These are phyloP conservation scores for Pichia kudriavzevii DNA, from an alignment of 1,139 yeast species.

Conservation along the genomic window DNA sequence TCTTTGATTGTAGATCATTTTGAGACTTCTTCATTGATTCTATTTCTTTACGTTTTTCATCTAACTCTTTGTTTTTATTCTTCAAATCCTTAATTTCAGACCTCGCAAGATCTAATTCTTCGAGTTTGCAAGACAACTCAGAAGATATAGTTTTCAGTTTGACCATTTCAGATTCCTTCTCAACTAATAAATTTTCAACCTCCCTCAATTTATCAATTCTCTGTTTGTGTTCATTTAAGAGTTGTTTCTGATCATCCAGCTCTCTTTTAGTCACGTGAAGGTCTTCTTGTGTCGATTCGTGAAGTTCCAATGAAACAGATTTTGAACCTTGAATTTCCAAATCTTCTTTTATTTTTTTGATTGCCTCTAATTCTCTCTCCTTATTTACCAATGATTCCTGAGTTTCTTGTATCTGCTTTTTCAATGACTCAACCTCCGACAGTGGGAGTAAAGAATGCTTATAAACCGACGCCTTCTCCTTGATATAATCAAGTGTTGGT, in stretches of 20 bases:
- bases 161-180: conserved; percentile 7
- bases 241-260: conserved; percentile 2
- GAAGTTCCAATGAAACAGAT: conserved; percentile 14
- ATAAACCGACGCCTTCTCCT: conserved; percentile 23
- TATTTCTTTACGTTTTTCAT: conserved; percentile 4
- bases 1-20: conserved; percentile 2
- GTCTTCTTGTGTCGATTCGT: conserved; percentile 12
- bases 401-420: conserved; percentile 6
- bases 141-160: neutral
- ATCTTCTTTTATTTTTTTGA: conserved; percentile 11
- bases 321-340: conserved; percentile 13
- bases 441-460: conserved; percentile 28
- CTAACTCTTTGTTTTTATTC: conserved; percentile 4
- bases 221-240: neutral
- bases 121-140: conserved; percentile 4
- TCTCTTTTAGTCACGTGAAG: conserved; percentile 8
- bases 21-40: neutral
- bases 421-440: conserved; percentile 20
- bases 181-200: neutral
- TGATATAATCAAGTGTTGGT: conserved; percentile 21
- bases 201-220: conserved; percentile 2
- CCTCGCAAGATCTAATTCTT: conserved; percentile 7
- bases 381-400: conserved; percentile 8
- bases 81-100: conserved; percentile 6
- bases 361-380: conserved; percentile 11